These are phyloP conservation scores for Sphenostylis stenocarpa DNA, from an alignment of 306 rosid genomes.

Conservation along the genomic window DNA sequence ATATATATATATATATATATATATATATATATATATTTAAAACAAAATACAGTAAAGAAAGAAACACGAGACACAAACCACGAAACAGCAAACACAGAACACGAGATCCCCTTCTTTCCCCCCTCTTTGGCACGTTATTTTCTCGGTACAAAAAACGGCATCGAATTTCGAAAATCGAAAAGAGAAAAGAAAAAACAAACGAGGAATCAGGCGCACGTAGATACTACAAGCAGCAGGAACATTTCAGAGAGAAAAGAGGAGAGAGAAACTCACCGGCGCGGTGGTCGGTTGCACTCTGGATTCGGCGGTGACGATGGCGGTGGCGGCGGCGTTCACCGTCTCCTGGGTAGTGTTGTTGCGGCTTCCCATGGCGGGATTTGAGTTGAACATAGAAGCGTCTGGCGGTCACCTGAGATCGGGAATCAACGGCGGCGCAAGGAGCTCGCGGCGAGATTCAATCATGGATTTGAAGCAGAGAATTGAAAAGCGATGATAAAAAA, in stretches of 20 bases:
- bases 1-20: no score
- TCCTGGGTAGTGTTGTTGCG: conserved; percentile 74
- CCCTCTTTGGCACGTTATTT: conserved; percentile 19
- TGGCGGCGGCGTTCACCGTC: conserved; percentile 90
- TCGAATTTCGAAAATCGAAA: conserved; percentile 21
- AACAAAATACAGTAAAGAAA: background rate
- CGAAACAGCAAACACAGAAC: conserved; percentile 25
- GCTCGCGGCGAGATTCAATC: conserved; percentile 46
- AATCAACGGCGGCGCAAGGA: conserved; percentile 4
- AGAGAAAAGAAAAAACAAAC: background rate
- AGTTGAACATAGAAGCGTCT: background rate
- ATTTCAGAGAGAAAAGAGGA: background rate
- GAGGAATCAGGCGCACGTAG: conserved; percentile 12
- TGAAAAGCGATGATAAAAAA: background rate
- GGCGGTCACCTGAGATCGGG: conserved; percentile 31
- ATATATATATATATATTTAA: no score
- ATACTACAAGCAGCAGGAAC: background rate
- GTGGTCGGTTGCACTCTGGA: conserved; percentile 77
- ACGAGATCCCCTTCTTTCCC: conserved; percentile 36
- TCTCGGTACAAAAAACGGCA: conserved; percentile 32
- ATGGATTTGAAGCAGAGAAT: conserved; percentile 27
- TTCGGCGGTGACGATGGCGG: conserved; percentile 87
- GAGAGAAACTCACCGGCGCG: conserved; percentile 49
- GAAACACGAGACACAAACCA: background rate
- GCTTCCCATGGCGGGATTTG: conserved; percentile 51